These are phyloP conservation scores for Malus sylvestris DNA, from an alignment of 306 rosid genomes.

Conservation along the genomic window DNA sequence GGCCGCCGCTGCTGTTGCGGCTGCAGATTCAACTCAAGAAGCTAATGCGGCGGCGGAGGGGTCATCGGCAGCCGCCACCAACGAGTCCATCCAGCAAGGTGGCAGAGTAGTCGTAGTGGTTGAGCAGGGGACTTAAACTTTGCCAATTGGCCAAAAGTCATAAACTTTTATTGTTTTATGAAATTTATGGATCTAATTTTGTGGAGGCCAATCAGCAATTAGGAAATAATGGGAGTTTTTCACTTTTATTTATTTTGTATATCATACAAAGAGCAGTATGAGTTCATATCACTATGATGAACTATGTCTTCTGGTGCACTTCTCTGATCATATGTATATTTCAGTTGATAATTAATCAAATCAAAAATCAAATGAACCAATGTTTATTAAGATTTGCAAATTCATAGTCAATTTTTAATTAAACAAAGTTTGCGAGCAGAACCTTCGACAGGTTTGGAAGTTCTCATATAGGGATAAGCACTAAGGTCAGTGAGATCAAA, in stretches of 20 bases:
- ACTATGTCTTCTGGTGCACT: background rate
- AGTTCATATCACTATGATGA: background rate
- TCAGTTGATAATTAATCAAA: background rate
- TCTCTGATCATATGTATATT: background rate
- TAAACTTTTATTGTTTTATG: background rate
- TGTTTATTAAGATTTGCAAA: background rate
- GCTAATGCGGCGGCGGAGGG: background rate
- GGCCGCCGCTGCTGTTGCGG: background rate
- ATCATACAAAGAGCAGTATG: background rate
- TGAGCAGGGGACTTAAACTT: conserved; percentile 22
- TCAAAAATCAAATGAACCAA: background rate
- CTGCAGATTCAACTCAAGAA: background rate
- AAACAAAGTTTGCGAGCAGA: background rate
- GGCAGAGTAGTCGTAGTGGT: conserved; percentile 18
- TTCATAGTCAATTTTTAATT: background rate
- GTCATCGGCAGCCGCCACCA: conserved; percentile 1
- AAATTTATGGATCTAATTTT: background rate
- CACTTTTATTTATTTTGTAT: background rate
- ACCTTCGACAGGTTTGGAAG: background rate
- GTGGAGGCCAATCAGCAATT: background rate
- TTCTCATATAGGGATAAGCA: background rate
- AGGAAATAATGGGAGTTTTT: background rate
- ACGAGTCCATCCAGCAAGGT: conserved; percentile 17
- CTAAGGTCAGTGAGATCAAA: background rate
- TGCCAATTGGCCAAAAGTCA: background rate